Base-by-base conservation (phyloP, 768 basidiomycete species). In the Tulasnella sp. region DNA sequence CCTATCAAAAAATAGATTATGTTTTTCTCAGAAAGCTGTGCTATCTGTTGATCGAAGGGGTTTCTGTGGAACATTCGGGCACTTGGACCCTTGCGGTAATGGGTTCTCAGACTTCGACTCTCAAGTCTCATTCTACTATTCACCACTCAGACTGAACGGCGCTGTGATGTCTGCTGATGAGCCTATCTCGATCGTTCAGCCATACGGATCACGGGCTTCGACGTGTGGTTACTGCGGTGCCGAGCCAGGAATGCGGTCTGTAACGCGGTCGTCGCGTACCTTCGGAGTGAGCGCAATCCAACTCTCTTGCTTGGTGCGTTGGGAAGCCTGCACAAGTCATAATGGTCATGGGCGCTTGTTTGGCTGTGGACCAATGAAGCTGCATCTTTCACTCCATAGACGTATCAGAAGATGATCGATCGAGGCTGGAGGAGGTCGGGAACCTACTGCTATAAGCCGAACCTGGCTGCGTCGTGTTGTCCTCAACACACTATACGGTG, bases 401-500 rank as follows among this genome's bases (percentile, higher is more conserved):
- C 76, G 19, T 91, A 91, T 70, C 87, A 89, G 67, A 74, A 71
- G 64, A 88, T 91, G 86, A 83, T 90, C 64, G 83, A 90, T 71
- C 77, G 83, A 9, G 88, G 88, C 24, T 92, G 88, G 88, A 79
- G 89, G 56, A 79, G 89, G 62, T 87, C 86, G 58, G 88, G 88
- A 72, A 75, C 73, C 27, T 93, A 84, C 72, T 83, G 89, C 66
- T 97, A 97, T 71, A 90, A 88, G 63, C 93, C 93, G 3, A 83
- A 94, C 70, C 74, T 94, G 70, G 78, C 75, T 63, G 69, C 72
- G 4, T 85, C 91, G 9, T 97, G 95, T 68, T 98, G 95, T 69
- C 90, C 94, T 0, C 88, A 92, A 65, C 95, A 96, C 68, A 91
- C 95, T 2, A 97, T 97, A 70, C 88, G 81, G 91, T 87, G 65